Conservation (phyloP, 2,329 filamentous ascomycete genomes). For the Cytospora schulzeri region DNA sequence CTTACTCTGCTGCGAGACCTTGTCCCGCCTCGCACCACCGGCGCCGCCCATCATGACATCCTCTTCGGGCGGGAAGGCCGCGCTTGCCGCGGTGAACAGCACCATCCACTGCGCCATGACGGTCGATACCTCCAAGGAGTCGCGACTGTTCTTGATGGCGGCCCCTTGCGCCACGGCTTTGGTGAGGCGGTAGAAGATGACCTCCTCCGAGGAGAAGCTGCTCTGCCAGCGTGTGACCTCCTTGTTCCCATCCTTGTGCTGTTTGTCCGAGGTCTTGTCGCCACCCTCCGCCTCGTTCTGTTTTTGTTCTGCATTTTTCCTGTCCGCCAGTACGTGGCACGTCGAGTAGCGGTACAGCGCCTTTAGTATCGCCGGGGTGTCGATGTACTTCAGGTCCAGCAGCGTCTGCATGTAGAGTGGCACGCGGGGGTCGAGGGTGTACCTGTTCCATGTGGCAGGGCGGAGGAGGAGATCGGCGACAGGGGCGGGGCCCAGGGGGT, state of each 20-base stretch:
- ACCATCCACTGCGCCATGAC: slow-evolving; percentile 61
- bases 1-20: slow-evolving; percentile 43
- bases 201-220: slow-evolving; percentile 74
- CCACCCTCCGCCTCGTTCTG: slow-evolving; percentile 25
- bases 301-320: slow-evolving; percentile 24
- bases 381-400: slow-evolving; percentile 52
- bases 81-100: slow-evolving; percentile 54
- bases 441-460: slow-evolving; percentile 50
- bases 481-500: slow-evolving; percentile 53
- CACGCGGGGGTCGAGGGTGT: slow-evolving; percentile 61
- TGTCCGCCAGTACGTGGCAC: slow-evolving; percentile 42
- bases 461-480: slow-evolving; percentile 62
- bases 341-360: slow-evolving; percentile 61
- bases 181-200: slow-evolving; percentile 89
- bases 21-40: slow-evolving; percentile 38
- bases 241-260: slow-evolving; percentile 28
- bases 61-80: slow-evolving; percentile 45
- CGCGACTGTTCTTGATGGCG: slow-evolving; percentile 48
- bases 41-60: slow-evolving; percentile 48
- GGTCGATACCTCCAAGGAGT: slow-evolving; percentile 53
- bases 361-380: slow-evolving; percentile 56
- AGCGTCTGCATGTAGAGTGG: slow-evolving; percentile 62
- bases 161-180: slow-evolving; percentile 72
- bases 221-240: slow-evolving; percentile 50
- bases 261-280: slow-evolving; percentile 12